Evolutionary conservation across 306 rosid genomes (phyloP), one percentile per base, ranked within the genome.

Genomic region (Quercus dentata): DNA sequence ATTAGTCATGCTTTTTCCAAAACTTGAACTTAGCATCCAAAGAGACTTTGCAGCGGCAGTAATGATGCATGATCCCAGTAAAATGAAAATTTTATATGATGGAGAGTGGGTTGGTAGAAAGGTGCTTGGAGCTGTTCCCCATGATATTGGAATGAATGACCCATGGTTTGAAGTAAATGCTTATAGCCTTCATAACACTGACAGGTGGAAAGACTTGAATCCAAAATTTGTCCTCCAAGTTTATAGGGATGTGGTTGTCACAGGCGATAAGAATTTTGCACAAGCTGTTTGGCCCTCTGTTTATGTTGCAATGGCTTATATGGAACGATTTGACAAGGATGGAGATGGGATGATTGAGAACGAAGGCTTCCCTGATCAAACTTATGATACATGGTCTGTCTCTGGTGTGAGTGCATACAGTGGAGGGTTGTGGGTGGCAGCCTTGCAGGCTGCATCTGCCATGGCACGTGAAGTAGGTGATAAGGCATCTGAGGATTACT

Each of bases 131-230:
- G 97, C 99, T 69, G 95, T 94, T 87, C 99, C 99, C 64, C 99
- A 94, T 83, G 99, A 94, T 86, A 90, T 94, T 73, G 99, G 99
- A 81, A 54, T 88, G 61, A 79, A 85, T 79, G 97, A 94, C 75
- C 99, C 99, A 3, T 94, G 99, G 99, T 94, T 88, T 81, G 97
- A 94, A 90, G 89, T 94, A 74, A 94, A 94, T 86, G 97, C 90
- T 72, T 94, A 94, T 84, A 91, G 86, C 77, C 76, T 94, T 67
- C 84, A 85, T 75, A 80, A 94, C 78, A 92, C 99, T 0, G 99
- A 94, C 82, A 88, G 97, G 88, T 94, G 99, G 97, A 94, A 94
- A 87, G 99, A 94, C 87, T 90, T 94, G 90, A 94, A 92, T 87
- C 92, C 99, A 38, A 94, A 94, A 85, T 94, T 94, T 83, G 97